Conservation (phyloP, 495 filamentous ascomycete species). For the Aspergillus indologenus region DNA sequence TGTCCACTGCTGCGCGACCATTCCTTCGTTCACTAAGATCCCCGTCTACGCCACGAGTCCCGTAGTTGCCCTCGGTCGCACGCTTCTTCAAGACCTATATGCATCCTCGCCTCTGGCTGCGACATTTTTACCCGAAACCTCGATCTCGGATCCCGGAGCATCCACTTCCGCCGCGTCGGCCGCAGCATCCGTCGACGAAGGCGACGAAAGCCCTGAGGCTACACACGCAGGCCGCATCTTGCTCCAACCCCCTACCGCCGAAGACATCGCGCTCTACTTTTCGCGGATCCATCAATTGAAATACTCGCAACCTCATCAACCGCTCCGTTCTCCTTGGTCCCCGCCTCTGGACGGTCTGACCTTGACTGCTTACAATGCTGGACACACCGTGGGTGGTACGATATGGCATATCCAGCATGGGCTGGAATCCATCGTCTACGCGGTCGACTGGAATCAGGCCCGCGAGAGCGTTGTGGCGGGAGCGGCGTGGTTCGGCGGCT, state of each 20-base stretch:
- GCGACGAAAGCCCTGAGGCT: constrained; percentile 23
- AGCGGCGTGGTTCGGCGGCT: constrained; percentile 86
- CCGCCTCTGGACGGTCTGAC: constrained; percentile 88
- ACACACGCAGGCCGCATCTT: constrained; percentile 53
- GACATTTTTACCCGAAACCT: constrained; percentile 67
- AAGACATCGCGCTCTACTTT: constrained; percentile 92
- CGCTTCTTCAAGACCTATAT: constrained; percentile 88
- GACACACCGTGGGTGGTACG: constrained; percentile 91
- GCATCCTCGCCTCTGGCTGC: constrained; percentile 82
- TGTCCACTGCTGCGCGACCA: constrained; percentile 95
- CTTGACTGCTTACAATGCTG: constrained; percentile 94
- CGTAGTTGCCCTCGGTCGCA: constrained; percentile 88
- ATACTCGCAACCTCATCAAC: constrained; percentile 94
- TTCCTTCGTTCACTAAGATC: constrained; percentile 86
- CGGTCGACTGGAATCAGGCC: constrained; percentile 95
- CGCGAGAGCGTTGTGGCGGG: constrained; percentile 90
- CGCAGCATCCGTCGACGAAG: constrained; percentile 23
- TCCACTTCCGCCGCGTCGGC: constrained; percentile 46
- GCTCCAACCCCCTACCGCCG: constrained; percentile 72
- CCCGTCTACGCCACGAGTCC: constrained; percentile 95
- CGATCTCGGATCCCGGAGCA: constrained; percentile 62
- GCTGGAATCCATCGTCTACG: constrained; percentile 94
- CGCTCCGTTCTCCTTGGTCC: constrained; percentile 78
- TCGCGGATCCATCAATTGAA: constrained; percentile 89
- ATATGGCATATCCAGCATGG: constrained; percentile 99